Evolutionary conservation across 768 basidiomycete species (phyloP).

Genomic region (Gautieria morchelliformis): DNA sequence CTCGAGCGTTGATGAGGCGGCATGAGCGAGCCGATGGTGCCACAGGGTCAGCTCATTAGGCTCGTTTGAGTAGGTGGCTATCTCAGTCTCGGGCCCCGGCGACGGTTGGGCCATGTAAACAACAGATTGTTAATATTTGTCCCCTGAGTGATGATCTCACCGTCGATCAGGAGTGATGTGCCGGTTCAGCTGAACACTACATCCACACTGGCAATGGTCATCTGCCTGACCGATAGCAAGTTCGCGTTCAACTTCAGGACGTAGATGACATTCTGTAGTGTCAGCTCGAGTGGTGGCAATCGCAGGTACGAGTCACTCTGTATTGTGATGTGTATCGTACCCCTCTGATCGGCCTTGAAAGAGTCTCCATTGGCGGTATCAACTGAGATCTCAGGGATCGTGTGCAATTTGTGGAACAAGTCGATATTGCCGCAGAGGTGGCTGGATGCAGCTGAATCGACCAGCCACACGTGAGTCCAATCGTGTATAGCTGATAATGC

Average conservation of each 20-base stretch:
- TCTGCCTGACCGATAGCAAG: background rate
- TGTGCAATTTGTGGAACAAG: no score
- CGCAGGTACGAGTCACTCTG: background rate
- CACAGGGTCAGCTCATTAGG: background rate
- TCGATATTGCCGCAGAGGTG: no score
- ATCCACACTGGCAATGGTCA: background rate
- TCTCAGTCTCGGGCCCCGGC: background rate
- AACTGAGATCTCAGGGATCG: background rate
- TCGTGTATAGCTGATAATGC: no score
- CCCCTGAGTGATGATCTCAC: background rate
- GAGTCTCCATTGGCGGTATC: background rate
- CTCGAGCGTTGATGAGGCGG: background rate
- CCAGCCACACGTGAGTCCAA: no score
- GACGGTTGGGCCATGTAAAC: background rate
- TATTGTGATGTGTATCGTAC: background rate
- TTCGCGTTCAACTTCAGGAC: background rate
- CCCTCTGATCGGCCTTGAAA: background rate
- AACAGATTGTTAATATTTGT: background rate
- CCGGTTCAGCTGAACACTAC: background rate
- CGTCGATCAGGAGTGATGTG: background rate
- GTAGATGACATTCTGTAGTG: background rate
- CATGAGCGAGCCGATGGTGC: background rate
- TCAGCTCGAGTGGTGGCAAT: background rate
- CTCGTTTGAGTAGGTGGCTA: background rate
- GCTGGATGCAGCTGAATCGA: no score